phyloP scores from a whole-genome alignment of 768 basidiomycete genomes.

The Trametes meyenii region DNA sequence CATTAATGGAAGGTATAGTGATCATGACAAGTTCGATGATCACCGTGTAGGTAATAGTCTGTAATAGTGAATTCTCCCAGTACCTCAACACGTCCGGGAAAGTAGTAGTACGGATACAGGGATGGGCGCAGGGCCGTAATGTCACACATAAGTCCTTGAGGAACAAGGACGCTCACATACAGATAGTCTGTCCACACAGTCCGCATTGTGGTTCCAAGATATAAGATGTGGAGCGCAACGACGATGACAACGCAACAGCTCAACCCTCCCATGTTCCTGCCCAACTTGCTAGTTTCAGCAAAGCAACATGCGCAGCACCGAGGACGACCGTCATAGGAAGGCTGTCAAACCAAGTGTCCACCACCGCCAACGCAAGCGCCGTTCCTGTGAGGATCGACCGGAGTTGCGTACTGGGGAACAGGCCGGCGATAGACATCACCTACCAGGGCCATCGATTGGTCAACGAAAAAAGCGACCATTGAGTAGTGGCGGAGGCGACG shows the following conservation, averaged over 20 bases:
- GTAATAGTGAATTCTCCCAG: no score
- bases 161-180: no score
- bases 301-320: constrained; percentile 42
- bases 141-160: no score
- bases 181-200: no score
- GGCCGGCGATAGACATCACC: constrained; percentile 28
- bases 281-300: constrained; percentile 28
- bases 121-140: no score
- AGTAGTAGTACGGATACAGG: no score
- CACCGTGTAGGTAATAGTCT: no score
- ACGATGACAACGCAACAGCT: background rate
- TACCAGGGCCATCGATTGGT: constrained; percentile 9
- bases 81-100: no score
- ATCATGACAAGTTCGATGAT: no score
- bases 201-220: background rate
- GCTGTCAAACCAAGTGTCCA: constrained; percentile 50
- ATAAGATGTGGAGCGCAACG: no score
- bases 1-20: no score
- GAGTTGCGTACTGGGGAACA: constrained; percentile 30
- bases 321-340: constrained; percentile 42
- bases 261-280: constrained; percentile 1
- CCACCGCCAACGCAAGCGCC: constrained; percentile 42
- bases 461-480: background rate
- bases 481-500: background rate
- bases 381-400: constrained; percentile 32